Evolutionary conservation across 208 protist genomes (phyloP), one percentile per base, ranked within the genome.

Genomic region (Strigomonas culicis): DNA sequence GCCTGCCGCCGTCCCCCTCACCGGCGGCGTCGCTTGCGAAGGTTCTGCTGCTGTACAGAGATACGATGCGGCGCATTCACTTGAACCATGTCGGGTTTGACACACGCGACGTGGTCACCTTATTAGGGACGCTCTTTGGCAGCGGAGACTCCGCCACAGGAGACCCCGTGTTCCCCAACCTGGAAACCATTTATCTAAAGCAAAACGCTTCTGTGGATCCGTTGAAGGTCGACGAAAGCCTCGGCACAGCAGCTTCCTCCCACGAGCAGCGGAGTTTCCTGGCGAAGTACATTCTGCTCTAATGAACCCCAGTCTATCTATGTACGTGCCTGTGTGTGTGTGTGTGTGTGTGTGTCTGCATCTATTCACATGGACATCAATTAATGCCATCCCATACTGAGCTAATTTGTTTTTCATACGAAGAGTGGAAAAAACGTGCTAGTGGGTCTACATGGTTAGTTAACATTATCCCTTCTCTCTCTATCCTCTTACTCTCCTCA

Each of bases 21-120:
- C 4, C 44, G 2, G n/a, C 8, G n/a, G n/a, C 1, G n/a, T 34
- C 30, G 7, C 27, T 60, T 19, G 15, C 39, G 2, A 1, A 15
- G 25, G n/a, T 60, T 21, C 31, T 60, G 24, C 31, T 28, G 7
- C n/a, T 25, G 31, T 19, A 34, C 6, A 25, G 8, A 6, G 2
- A 31, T 3, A 51, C 46, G 15, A 6, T 80, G 1, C 66, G 67
- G 0, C 77, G 77, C 8, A 6, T 84, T 4, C 77, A 84, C 30
- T 62, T 84, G 19, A 79, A 80, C 28, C 77, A 84, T 46, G 66
- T 68, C 2, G 57, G 49, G 1, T 25, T 84, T 8, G 57, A 7
- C 30, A 72, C 73, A 1, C n/a, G 6, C 0, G 68, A 75, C 22
- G 66, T 52, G 8, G 34, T 57, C 13, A 39, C 4, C 15, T 13